Base-by-base conservation (phyloP, 225 moss, liverwort and hornwort genomes). In the Neckera pumila region DNA sequence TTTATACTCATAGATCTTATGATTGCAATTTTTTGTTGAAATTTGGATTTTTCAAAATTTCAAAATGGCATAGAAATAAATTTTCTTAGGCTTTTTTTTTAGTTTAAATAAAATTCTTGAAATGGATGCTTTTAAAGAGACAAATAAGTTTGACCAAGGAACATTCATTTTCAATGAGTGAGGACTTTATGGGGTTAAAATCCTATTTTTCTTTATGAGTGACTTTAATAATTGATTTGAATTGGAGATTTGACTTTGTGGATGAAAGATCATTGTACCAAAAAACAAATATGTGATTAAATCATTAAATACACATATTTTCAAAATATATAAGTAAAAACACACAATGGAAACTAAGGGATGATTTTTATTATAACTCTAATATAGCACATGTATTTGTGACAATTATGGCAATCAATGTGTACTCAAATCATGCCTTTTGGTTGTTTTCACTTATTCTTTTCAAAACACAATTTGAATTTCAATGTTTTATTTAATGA, bases 81-180 rank as follows among this genome's bases (percentile, higher is more conserved):
- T 0, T 36, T 33, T 34, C 0, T 64, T 20, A 6, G 20, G 3
- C 36, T 20, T 20, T 66, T 6, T 34, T 17, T 4, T 1, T 17
- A 64, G 3, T 3, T 19, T 36, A 36, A 66, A 66, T 67, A 17
- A 65, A 65, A 34, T 34, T 34, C 8, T 34, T 20, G 3, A 36
- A 66, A n/a, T n/a, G 21, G 3, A 20, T 66, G 20, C n/a, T 20
- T 66, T 66, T 11, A 20, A 20, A 66, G n/a, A 36, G 3, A 20
- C 1, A 10, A 19, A 5, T 5, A 19, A 20, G 66, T 66, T 66
- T 66, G 36, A 3, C 36, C 11, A 66, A 66, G 9, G 33, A 1
- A 6, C 66, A 20, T 66, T 66, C 11, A 5, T 10, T 36, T 0
- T 64, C 0, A 1, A 0, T 36, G 11, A 5, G 5, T 36, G 2